phyloP scores from a whole-genome alignment of 441 rosid genomes.

The Daphne laureola region DNA sequence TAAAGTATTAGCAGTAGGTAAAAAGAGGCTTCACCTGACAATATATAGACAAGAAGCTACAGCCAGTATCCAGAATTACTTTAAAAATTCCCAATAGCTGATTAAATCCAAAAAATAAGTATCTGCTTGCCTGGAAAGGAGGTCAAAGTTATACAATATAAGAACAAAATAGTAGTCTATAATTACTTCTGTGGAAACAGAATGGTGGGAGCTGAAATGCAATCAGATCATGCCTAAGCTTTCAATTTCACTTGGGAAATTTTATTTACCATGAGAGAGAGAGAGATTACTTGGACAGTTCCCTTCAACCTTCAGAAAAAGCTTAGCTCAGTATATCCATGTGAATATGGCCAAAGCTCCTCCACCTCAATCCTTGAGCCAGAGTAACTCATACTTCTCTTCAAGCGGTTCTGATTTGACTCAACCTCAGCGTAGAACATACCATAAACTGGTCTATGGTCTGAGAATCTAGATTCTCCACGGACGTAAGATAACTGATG shows the following conservation, averaged over 20 bases:
- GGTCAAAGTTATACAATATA: no score
- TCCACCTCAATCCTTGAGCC: slow-evolving; percentile 74
- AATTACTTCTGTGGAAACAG: no score
- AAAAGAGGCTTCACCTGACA: slow-evolving; percentile 15
- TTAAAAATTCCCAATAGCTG: slow-evolving; percentile 2
- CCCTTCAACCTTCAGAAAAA: slow-evolving; percentile 41
- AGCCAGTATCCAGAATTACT: slow-evolving; percentile 14
- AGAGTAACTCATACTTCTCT: slow-evolving; percentile 63
- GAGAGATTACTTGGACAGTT: slow-evolving; percentile 25
- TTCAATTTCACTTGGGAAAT: slow-evolving; percentile 5
- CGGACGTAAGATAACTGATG: slow-evolving; percentile 83
- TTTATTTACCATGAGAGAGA: slow-evolving; percentile 1
- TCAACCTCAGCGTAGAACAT: slow-evolving; percentile 81
- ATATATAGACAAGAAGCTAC: slow-evolving; percentile 14
- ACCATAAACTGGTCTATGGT: slow-evolving; percentile 86
- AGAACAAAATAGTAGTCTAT: no score
- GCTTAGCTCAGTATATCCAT: slow-evolving; percentile 76
- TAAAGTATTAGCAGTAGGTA: background rate
- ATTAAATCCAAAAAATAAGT: slow-evolving; percentile 8
- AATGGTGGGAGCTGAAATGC: no score
- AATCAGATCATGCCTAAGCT: no score
- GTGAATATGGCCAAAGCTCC: slow-evolving; percentile 83
- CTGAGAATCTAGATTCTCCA: slow-evolving; percentile 93
- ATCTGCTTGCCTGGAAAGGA: no score
- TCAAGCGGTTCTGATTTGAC: slow-evolving; percentile 54